Evolutionary conservation across 495 filamentous ascomycete species (phyloP).

Genomic region (Opeltia flavorubescens): DNA sequence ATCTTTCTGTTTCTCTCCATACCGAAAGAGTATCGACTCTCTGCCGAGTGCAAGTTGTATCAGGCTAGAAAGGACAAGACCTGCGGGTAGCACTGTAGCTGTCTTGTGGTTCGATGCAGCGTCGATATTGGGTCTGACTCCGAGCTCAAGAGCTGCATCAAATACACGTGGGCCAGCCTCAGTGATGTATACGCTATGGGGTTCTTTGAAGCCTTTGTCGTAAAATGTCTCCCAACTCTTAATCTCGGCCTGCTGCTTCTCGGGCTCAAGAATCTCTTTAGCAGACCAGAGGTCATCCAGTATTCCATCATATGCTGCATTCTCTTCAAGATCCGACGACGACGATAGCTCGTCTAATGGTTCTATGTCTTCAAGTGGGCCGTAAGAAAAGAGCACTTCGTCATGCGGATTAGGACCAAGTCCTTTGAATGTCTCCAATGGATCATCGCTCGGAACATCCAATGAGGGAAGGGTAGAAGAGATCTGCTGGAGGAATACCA

Average conservation of each 20-base stretch:
- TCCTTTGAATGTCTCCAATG: neutral
- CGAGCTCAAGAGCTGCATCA: conserved; percentile 45
- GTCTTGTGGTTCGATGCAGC: neutral
- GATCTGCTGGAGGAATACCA: neutral
- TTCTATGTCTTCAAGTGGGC: conserved; percentile 13
- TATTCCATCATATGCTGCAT: conserved; percentile 13
- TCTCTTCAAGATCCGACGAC: conserved; percentile 11
- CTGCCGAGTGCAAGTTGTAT: conserved; percentile 65
- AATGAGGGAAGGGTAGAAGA: neutral
- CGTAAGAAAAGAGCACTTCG: conserved; percentile 3
- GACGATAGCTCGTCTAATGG: conserved; percentile 7
- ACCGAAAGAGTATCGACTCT: conserved; percentile 65
- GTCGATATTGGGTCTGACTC: conserved; percentile 3
- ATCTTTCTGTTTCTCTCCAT: conserved; percentile 36
- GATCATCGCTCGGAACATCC: neutral
- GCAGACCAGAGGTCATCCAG: conserved; percentile 42
- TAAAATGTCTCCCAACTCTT: conserved; percentile 65
- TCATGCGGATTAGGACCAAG: conserved; percentile 1
- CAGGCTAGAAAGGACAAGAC: conserved; percentile 21
- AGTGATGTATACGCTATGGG: conserved; percentile 50
- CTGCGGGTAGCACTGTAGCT: conserved; percentile 11
- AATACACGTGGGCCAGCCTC: conserved; percentile 63
- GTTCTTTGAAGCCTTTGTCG: conserved; percentile 26
- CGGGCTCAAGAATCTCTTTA: conserved; percentile 12
- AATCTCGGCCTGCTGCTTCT: conserved; percentile 23